Base-by-base conservation (phyloP, 805 yeast genomes). In the Candida oleophila region DNA sequence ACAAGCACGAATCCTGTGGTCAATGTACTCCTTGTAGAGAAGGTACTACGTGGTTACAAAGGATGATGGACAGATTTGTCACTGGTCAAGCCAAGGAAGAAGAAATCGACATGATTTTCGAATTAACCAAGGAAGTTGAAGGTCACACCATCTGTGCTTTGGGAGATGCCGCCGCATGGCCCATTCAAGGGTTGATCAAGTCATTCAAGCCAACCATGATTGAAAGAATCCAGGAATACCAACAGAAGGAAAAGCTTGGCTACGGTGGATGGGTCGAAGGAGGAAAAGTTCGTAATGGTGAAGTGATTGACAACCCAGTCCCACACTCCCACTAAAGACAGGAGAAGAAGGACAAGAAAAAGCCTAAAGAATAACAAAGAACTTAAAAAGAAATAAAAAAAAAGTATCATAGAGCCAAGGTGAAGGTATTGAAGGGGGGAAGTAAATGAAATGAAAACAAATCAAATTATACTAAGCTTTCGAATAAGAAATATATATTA, bases 1-100 rank as follows among this genome's bases (percentile, higher is more conserved):
- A 87, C 75, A 87, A 85, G 74, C 96, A 89, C 71, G 96, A 89
- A 76, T 85, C 94, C 5, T 89, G 96, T 73, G 96, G 96, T 49
- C 96, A 89, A 73, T 89, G 96, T 74, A 89, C 96, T 3, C 96
- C 96, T 49, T 89, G 96, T 72, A 82, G 96, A 66, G 96, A 89
- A 71, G 96, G 96, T 48, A 88, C 96, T 38, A 85, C 95, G 18
- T 89, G 92, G 86, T 73, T 89, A 57, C 74, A 77, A 49, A 85
- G 81, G 69, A 83, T 87, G 81, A 89, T 89, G 96, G 85, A 84
- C 63, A 80, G 96, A 62, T 80, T 89, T 65, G 80, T 73, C 51
- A 68, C 69, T 49, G 96, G 96, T 43, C 94, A 87, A 73, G 96
- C 94, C 41, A 76, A 78, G 50, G 83, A 78, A 60, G 80, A 80